These are phyloP conservation scores for Penicillium canescens DNA, from an alignment of 495 filamentous ascomycete species.

Conservation along the genomic window DNA sequence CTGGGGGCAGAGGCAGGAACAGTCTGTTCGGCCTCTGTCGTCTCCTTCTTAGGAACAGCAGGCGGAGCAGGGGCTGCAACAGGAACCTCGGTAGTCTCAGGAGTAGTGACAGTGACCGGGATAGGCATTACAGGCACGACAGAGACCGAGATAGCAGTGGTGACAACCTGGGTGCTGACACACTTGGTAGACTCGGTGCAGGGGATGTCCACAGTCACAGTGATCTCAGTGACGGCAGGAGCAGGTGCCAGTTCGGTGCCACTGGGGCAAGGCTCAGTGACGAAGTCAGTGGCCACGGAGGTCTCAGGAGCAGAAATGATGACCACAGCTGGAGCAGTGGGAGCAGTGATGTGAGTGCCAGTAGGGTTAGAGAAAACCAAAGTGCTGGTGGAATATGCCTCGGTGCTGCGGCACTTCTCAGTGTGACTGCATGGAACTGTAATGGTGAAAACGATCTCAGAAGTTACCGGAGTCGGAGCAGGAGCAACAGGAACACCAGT, in stretches of 20 bases:
- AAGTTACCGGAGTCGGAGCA: neutral
- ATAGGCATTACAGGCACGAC: neutral
- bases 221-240: neutral
- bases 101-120: neutral
- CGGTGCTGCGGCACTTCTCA: conserved; percentile 2
- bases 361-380: neutral
- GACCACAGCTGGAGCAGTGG: neutral
- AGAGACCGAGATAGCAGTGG: neutral
- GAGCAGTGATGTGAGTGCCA: neutral
- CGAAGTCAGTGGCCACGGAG: neutral
- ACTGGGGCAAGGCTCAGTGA: neutral
- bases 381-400: neutral
- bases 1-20: neutral
- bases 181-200: conserved; percentile 8
- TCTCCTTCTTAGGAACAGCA: neutral
- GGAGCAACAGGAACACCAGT: too few species aligned
- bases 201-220: neutral
- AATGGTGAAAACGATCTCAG: neutral
- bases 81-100: neutral
- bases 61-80: neutral
- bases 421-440: conserved; percentile 3
- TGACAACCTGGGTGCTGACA: neutral
- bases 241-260: neutral
- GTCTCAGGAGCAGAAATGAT: neutral
- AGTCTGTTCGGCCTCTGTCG: neutral